Percentiles rank a stretch among this genome's conserved stretches.
Conservation (phyloP, 1,139 yeast genomes). For the Magnusiomyces fungicola region DNA sequence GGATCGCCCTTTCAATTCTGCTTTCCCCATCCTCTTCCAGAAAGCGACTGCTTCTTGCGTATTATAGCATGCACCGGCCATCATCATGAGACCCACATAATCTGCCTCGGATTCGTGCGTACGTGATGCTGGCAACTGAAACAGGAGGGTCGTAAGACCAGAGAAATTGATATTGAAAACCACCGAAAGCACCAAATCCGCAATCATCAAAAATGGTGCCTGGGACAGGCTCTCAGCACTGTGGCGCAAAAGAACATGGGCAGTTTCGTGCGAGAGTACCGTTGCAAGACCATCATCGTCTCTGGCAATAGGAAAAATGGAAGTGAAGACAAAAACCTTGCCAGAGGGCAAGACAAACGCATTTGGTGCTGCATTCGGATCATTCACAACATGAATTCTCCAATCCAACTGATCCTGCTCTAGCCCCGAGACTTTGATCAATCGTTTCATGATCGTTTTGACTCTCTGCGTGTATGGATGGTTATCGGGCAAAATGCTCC, state of each 20-base stretch:
- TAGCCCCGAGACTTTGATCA: constrained; percentile 40
- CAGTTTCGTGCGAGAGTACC: constrained; percentile 84
- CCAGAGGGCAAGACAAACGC: constrained; percentile 97
- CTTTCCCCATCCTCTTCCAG: constrained; percentile 75
- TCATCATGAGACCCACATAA: constrained; percentile 81
- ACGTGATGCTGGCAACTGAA: constrained; percentile 79
- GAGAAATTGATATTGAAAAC: constrained; percentile 34
- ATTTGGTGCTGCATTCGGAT: constrained; percentile 70
- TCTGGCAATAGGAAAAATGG: constrained; percentile 68
- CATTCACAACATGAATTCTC: constrained; percentile 76
- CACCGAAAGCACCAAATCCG: constrained; percentile 42
- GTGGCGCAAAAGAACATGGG: constrained; percentile 91
- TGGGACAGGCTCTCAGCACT: constrained; percentile 64
- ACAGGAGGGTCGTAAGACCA: constrained; percentile 49
- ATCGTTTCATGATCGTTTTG: constrained; percentile 49
- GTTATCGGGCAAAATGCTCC: constrained; percentile 33
- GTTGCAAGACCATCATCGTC: constrained; percentile 92
- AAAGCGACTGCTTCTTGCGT: constrained; percentile 64
- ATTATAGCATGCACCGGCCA: constrained; percentile 83
- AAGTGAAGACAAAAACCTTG: constrained; percentile 80
- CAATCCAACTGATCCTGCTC: constrained; percentile 47
- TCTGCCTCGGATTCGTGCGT: constrained; percentile 97
- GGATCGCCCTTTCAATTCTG: constrained; percentile 41
- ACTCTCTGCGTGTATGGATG: constrained; percentile 47
- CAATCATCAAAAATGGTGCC: constrained; percentile 41